Base-by-base conservation (phyloP, 768 basidiomycete species). In the Collybia sp. region DNA sequence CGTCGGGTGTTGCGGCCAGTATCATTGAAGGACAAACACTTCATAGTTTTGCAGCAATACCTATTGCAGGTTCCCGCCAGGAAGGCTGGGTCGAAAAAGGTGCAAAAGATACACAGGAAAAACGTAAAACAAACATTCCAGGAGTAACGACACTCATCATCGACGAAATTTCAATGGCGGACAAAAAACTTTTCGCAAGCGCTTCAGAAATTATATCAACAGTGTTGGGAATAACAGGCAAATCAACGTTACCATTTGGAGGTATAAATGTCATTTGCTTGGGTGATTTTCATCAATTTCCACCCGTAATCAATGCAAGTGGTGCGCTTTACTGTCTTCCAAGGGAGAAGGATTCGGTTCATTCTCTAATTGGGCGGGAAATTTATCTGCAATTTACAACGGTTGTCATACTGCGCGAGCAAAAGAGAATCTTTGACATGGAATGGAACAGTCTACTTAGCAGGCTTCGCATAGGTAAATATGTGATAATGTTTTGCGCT, bases 231-330 rank as follows among this genome's bases (percentile, higher is more conserved):
- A 17, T 45, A 35, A 9, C 37, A 30, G 4, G 51, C 47, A 0
- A 42, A 52, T 5, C 0, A 47, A 51, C 0, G 4, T 40, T 1
- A 49, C 62, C 0, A n/a, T 75, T 73, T 48, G 67, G 66, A 2
- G 66, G 70, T 0, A 54, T 72, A 44, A 70, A 66, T 45, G 55
- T 75, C 3, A 66, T 74, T 2, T 16, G 75, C 4, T 53, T 56
- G 15, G 73, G 74, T 0, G 70, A 75, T 42, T 62, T 73, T 12
- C 71, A 75, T 44, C 74, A 73, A 53, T 74, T 76, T 48, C 73
- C 71, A 2, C 72, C 70, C 0, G 71, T 76, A n/a, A n/a, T 43
- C 3, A 43, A 50, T 52, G 25, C 61, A n/a, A 44, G 9, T 1
- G 16, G 18, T 4, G 61, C 59, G n/a, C 46, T 63, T 9, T 55